Base-by-base conservation (phyloP, 495 filamentous ascomycete species). In the Hamigera avellanea region DNA sequence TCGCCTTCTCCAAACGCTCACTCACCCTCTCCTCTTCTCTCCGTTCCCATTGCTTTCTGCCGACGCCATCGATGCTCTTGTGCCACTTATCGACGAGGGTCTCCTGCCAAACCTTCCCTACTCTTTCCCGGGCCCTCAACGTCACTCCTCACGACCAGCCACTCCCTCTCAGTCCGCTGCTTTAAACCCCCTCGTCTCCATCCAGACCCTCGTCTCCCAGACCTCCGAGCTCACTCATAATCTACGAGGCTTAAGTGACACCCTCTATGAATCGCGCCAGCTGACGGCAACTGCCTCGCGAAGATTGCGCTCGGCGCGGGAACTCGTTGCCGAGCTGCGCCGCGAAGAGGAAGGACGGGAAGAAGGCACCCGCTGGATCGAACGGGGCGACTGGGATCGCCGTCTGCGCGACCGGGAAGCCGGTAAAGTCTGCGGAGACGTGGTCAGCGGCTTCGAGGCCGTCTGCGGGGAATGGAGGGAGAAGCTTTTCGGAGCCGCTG, bases 191-290 rank as follows among this genome's bases (percentile, higher is more conserved):
- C 65, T 86, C 55, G 48, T 59, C 16, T 62, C 67, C 19, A 54
- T 78, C n/a, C 67, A 76, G 37, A 56, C 65, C 23, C 62, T 68
- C 4, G 60, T 69, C 40, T 57, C 68, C 1, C 67, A 66, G 50
- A 94, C 86, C 0, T 59, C 77, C 16, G 85, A 91, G 28, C 71
- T 95, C 12, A 75, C 84, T 19, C 69, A 78, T 36, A 80, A 84
- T 2, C 78, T 98, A 30, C 82, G 82, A 40, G 76, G 82, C 45
- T 69, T 98, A 6, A 81, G 81, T n/a, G 91, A 98, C 53, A 86
- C 83, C 0, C 68, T 96, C 14, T 88, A 96, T 57, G 93, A 95
- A 78, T 81, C 76, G n/a, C 75, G 85, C 2, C 91, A 98, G 52
- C 78, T 83, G 0, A 87, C 82, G 1, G 78, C 76, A 1, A 78